These are phyloP conservation scores for Lepidium didymum DNA, from an alignment of 345 rosid species.

Conservation along the genomic window DNA sequence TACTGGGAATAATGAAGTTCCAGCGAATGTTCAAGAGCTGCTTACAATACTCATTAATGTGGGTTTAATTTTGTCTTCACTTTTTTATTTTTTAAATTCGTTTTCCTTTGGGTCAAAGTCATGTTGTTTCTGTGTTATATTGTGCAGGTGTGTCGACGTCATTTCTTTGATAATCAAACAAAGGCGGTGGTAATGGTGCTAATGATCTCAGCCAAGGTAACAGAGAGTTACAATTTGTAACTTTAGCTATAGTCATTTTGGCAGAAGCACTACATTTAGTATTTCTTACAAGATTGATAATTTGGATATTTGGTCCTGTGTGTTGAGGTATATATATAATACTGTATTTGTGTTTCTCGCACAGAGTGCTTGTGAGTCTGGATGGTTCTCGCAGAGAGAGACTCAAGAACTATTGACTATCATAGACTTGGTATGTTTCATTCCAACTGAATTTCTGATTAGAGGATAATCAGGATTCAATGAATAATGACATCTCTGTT, in stretches of 20 bases:
- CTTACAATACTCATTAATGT: conserved; percentile 43
- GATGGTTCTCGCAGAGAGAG: conserved; percentile 72
- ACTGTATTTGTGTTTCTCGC: conserved; percentile 4
- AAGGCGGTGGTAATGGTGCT: conserved; percentile 61
- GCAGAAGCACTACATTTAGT: not conserved
- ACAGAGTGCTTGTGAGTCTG: conserved; percentile 67
- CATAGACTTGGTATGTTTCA: conserved; percentile 46
- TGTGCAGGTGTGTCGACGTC: conserved; percentile 44
- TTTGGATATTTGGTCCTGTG: not conserved
- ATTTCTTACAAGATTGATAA: not conserved
- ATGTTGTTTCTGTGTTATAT: conserved; percentile 4
- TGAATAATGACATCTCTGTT: conserved; percentile 14
- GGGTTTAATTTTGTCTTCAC: conserved; percentile 12
- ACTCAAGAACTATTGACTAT: conserved; percentile 43
- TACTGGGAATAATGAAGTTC: conserved; percentile 54
- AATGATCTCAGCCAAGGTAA: conserved; percentile 85
- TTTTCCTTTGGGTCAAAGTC: not conserved
- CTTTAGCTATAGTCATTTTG: conserved; percentile 2
- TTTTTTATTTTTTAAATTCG: not conserved
- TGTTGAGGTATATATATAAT: not conserved
- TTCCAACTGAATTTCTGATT: not conserved
- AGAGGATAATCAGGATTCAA: not conserved
- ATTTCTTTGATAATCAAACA: conserved; percentile 26
- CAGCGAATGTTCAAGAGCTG: conserved; percentile 35
- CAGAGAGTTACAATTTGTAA: conserved; percentile 1